Evolutionary conservation across 306 rosid genomes (phyloP).

Genomic region (Prunus mume): DNA sequence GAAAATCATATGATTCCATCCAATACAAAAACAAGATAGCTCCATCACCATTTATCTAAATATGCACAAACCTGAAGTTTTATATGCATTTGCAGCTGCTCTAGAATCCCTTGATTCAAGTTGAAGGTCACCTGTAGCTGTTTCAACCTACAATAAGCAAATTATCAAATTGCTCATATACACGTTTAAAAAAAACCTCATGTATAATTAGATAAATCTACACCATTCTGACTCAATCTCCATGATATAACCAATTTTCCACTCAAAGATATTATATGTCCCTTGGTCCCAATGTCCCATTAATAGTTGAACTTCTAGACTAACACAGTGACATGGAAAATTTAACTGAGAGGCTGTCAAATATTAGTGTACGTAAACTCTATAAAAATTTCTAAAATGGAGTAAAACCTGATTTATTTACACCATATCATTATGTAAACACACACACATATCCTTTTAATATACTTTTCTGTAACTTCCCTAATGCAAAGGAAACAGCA

Average conservation of each 20-base stretch:
- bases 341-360: slow-evolving; percentile 37
- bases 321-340: slow-evolving; percentile 49
- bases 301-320: slow-evolving; percentile 26
- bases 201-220: neutral
- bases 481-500: neutral
- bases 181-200: slow-evolving; percentile 5
- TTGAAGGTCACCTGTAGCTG: slow-evolving; percentile 44
- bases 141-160: slow-evolving; percentile 52
- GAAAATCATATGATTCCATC: neutral
- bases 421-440: neutral
- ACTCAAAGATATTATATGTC: slow-evolving; percentile 35
- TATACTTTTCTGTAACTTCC: slow-evolving; percentile 3
- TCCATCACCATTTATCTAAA: neutral
- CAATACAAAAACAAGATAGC: neutral
- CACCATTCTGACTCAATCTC: slow-evolving; percentile 53
- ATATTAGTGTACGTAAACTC: slow-evolving; percentile 24
- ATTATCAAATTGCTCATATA: slow-evolving; percentile 21
- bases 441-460: neutral
- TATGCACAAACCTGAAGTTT: slow-evolving; percentile 49
- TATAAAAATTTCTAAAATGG: neutral
- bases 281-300: slow-evolving; percentile 34
- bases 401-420: neutral
- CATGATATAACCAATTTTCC: slow-evolving; percentile 44
- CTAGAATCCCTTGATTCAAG: slow-evolving; percentile 38
- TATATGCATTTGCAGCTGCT: slow-evolving; percentile 40